These are phyloP conservation scores for Colletotrichum noveboracense DNA, from an alignment of 2,329 filamentous ascomycete genomes.

Conservation along the genomic window DNA sequence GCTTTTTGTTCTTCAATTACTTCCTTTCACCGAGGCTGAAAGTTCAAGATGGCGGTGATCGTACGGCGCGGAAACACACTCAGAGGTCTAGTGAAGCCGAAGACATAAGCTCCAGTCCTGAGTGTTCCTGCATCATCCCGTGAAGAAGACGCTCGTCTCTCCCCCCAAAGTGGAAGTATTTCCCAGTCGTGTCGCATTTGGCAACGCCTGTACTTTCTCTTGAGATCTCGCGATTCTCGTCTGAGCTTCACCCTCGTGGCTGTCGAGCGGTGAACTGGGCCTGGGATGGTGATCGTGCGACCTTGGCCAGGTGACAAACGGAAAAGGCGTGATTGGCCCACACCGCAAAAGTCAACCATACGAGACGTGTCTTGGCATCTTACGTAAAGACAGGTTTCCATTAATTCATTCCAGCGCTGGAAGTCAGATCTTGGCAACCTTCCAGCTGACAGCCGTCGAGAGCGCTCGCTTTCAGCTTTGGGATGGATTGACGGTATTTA, in stretches of 20 bases:
- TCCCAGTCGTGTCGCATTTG: rapidly evolving
- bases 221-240: neutral
- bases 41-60: neutral
- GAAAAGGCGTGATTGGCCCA: neutral
- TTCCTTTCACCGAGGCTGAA: neutral
- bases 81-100: neutral
- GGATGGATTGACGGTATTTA: neutral
- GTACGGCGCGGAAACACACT: neutral
- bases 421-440: neutral
- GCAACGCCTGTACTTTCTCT: neutral
- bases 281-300: neutral
- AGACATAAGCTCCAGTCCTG: no score
- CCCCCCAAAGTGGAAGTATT: neutral
- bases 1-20: rapidly evolving
- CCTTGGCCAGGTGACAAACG: neutral
- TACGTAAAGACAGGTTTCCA: neutral
- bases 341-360: neutral
- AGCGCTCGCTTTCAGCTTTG: rapidly evolving
- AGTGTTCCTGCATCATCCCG: no score
- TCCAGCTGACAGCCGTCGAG: neutral
- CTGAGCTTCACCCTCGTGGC: neutral
- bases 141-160: neutral
- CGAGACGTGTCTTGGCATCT: neutral
- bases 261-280: neutral
- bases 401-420: neutral